phyloP scores from a whole-genome alignment of 2,329 filamentous ascomycete genomes.

The Colletotrichum graminicola region DNA sequence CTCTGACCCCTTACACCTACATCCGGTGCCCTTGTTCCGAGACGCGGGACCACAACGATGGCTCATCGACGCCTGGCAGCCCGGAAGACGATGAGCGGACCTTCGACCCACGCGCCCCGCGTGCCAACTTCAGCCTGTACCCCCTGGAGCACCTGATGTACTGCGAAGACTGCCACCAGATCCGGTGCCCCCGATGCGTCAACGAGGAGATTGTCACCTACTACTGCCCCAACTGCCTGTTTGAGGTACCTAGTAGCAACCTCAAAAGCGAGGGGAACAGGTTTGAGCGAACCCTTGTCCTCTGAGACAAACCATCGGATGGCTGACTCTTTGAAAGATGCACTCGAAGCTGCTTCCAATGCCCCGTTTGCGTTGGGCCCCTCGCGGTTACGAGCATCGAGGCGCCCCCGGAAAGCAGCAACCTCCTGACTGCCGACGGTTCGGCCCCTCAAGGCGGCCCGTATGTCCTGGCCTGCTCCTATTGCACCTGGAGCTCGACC shows the following conservation, averaged over 20 bases:
- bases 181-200: slow-evolving; percentile 92
- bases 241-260: slow-evolving; percentile 94
- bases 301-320: neutral
- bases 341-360: slow-evolving; percentile 95
- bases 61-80: slow-evolving; percentile 49
- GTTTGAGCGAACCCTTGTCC: slow-evolving; percentile 62
- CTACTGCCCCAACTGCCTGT: slow-evolving; percentile 95
- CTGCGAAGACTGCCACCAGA: slow-evolving; percentile 97
- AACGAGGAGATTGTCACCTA: slow-evolving; percentile 94
- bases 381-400: slow-evolving; percentile 81
- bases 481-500: slow-evolving; percentile 92
- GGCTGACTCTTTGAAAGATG: slow-evolving; percentile 67
- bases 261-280: slow-evolving; percentile 93
- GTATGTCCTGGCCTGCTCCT: slow-evolving; percentile 86
- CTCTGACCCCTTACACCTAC: slow-evolving; percentile 72
- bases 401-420: slow-evolving; percentile 57
- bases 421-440: slow-evolving; percentile 58
- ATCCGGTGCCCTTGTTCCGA: slow-evolving; percentile 76
- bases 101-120: slow-evolving; percentile 87
- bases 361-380: slow-evolving; percentile 87
- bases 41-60: slow-evolving; percentile 48
- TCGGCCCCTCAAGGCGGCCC: slow-evolving; percentile 59
- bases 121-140: slow-evolving; percentile 92
- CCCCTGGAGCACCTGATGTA: slow-evolving; percentile 94
- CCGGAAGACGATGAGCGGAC: slow-evolving; percentile 80